Evolutionary conservation across 768 basidiomycete species (phyloP), one percentile per base, ranked within the genome.

Genomic region (Termitomyces sp.): DNA sequence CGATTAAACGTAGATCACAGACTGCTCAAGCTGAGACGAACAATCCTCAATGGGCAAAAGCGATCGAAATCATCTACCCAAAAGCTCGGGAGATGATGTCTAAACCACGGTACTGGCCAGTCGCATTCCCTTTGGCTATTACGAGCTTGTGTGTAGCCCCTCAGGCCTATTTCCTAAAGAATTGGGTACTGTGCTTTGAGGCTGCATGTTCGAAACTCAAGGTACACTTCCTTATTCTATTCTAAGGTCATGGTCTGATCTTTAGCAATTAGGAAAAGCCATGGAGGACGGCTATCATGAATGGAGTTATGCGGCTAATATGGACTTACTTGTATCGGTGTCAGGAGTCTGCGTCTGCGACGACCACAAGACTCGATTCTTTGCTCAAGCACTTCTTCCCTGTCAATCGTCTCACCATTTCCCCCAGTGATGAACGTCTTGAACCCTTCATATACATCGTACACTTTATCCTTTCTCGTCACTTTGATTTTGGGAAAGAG

Each of bases 251-350:
- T 42, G 6, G n/a, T 56, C 37, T 56, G n/a, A 54, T 37, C 44
- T 60, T 33, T 57, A 60, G 45, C 0, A n/a, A 29, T 29, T 57
- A 96, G 93, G 94, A 97, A 64, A 90, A 88, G 61, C 77, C 84
- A 0, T 77, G 81, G 55, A 83, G 93, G 13, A 74, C 82, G 0
- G 78, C 83, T 2, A 81, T 92, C 22, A 77, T 95, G 74, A 95
- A 94, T 62, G 90, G 91, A 13, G 82, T 90, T 56, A 68, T 93
- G 60, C 85, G 95, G 9, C 71, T 97, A 42, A 73, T 94, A 34
- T 98, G 94, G 95, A 92, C 94, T 2, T 98, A 97, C 70, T 77
- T 97, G n/a, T 95, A 92, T 67, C 87, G 95, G 16, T 95, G 93
- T 66, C 86, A 88, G 61, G 95, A 98, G 70, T 81, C 89, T 5